Percentiles rank a stretch among this genome's conserved stretches.
Conservation (phyloP, 495 filamentous ascomycete genomes). For the Annulohypoxylon stygium region DNA sequence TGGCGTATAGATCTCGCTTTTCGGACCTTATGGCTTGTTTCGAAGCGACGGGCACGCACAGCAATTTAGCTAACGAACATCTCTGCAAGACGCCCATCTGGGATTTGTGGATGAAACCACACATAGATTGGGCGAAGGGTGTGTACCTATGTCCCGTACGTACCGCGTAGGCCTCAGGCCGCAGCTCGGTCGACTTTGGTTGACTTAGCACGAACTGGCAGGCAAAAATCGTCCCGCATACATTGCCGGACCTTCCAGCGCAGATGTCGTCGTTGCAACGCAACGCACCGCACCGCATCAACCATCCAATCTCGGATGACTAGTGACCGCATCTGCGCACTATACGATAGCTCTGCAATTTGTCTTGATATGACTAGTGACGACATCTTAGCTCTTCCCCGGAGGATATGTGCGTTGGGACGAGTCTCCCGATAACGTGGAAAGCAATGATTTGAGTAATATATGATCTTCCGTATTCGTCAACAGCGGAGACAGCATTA, state of each 20-base stretch:
- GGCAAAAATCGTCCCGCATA: conserved; percentile 25
- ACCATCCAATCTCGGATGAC: conserved; percentile 32
- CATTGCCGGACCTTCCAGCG: conserved; percentile 27
- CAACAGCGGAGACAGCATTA: conserved; percentile 43
- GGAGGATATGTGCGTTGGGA: conserved; percentile 20
- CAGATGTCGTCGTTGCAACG: conserved; percentile 31
- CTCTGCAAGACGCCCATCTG: conserved; percentile 26
- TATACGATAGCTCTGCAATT: conserved; percentile 27
- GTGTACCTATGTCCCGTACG: conserved; percentile 10
- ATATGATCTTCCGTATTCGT: conserved; percentile 35
- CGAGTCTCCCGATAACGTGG: conserved; percentile 40
- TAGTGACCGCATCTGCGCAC: conserved; percentile 25
- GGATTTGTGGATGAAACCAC: conserved; percentile 33
- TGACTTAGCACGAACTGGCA: conserved; percentile 33
- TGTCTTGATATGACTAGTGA: conserved; percentile 37
- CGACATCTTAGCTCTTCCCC: conserved; percentile 37
- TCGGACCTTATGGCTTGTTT: conserved; percentile 37
- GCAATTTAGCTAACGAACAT: conserved; percentile 31
- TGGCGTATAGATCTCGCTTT: conserved; percentile 25
- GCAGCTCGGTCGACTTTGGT: conserved; percentile 5
- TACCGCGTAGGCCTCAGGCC: conserved; percentile 1
- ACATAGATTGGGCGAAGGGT: conserved; percentile 20
- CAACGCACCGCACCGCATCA: conserved; percentile 39
- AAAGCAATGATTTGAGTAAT: conserved; percentile 44
- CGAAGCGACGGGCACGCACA: conserved; percentile 15